Evolutionary conservation across 225 moss, liverwort and hornwort genomes (phyloP).

Genomic region (Neckera pumila): DNA sequence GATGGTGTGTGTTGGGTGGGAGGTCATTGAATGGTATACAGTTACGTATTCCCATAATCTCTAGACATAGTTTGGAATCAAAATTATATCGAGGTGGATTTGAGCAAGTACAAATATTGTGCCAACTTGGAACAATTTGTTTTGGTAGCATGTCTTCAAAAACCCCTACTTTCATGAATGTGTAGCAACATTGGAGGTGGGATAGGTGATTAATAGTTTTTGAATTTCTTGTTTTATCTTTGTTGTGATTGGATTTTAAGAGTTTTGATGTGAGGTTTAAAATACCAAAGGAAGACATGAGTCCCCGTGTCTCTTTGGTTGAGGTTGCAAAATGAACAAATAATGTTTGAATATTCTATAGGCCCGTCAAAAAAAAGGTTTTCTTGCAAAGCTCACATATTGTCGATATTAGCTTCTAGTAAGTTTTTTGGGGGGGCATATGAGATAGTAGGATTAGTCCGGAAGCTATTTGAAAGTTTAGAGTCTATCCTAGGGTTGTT

Average conservation of each 20-base stretch:
- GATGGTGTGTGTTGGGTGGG: no score
- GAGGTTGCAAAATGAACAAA: background rate
- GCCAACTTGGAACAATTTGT: rapidly evolving
- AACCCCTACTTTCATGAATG: rapidly evolving
- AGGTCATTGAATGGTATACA: no score
- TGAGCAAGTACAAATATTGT: background rate
- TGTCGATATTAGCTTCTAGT: background rate
- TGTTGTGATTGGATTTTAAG: background rate
- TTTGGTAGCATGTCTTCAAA: no score
- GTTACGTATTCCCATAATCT: no score
- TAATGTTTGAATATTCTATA: background rate
- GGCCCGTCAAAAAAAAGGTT: rapidly evolving
- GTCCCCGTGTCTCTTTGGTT: rapidly evolving
- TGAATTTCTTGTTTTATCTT: no score
- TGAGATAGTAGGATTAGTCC: background rate
- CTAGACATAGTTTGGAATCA: no score
- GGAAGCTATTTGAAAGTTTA: background rate
- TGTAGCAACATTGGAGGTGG: rapidly evolving
- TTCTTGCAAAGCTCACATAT: background rate
- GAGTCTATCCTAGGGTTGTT: background rate
- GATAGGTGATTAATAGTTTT: background rate
- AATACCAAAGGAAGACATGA: background rate
- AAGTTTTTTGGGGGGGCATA: no score
- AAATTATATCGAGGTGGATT: no score
- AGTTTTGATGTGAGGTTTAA: rapidly evolving